Conservation (phyloP, 495 filamentous ascomycete species). For the Terfezia claveryi region DNA sequence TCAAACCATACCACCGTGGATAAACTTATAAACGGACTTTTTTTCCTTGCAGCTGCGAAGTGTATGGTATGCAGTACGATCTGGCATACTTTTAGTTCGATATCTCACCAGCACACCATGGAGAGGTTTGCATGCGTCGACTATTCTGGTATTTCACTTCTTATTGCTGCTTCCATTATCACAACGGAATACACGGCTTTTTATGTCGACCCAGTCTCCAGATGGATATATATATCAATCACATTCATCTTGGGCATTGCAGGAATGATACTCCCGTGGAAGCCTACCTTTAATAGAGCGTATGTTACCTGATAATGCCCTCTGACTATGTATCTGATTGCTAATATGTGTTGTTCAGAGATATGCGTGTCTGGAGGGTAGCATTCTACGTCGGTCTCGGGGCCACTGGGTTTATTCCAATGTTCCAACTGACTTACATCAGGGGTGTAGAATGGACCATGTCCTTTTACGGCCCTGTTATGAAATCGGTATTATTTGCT, state of each 20-base stretch:
- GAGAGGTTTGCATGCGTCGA: slow-evolving; percentile 96
- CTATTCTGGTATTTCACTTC: slow-evolving; percentile 90
- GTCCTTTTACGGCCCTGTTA: slow-evolving; percentile 75
- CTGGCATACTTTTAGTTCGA: slow-evolving; percentile 97
- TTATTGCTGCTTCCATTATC: slow-evolving; percentile 93
- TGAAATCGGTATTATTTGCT: slow-evolving; percentile 34
- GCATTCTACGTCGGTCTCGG: slow-evolving; percentile 76
- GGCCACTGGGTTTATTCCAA: slow-evolving; percentile 75
- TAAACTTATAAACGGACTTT: slow-evolving; percentile 68
- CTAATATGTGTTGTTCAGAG: slow-evolving; percentile 11
- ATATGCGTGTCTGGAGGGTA: slow-evolving; percentile 83
- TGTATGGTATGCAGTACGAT: slow-evolving; percentile 85
- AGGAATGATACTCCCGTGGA: slow-evolving; percentile 87
- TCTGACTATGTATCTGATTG: too few relatives aligned
- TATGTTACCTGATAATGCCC: background rate
- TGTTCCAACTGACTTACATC: slow-evolving; percentile 57
- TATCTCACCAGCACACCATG: slow-evolving; percentile 70
- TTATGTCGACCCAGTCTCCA: slow-evolving; percentile 80
- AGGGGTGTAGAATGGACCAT: slow-evolving; percentile 52
- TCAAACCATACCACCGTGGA: slow-evolving; percentile 66
- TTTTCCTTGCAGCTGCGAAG: slow-evolving; percentile 94
- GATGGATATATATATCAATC: slow-evolving; percentile 64
- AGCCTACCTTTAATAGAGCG: slow-evolving; percentile 76
- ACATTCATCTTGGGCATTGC: slow-evolving; percentile 66
- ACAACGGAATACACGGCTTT: slow-evolving; percentile 97